Conservation (phyloP, 2,329 filamentous ascomycete genomes). For the Stachybotrys chlorohalonatus region DNA sequence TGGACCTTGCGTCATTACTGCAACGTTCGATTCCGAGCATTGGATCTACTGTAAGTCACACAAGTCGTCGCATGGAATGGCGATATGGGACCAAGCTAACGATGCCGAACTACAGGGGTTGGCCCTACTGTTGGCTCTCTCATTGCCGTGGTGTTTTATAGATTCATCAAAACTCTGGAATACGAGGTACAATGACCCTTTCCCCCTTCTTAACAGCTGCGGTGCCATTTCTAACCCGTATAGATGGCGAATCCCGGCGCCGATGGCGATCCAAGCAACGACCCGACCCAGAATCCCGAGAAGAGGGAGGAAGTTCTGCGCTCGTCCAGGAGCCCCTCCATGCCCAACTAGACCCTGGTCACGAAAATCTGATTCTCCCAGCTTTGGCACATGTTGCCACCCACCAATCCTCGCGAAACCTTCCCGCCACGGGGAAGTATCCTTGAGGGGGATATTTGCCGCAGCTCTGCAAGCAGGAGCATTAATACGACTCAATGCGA, state of each 20-base stretch:
- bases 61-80: neutral
- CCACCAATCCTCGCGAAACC: too few relatives aligned
- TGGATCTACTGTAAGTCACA: conserved; percentile 36
- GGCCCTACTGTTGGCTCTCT: conserved; percentile 23
- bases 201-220: too few relatives aligned
- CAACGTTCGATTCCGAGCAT: conserved; percentile 30
- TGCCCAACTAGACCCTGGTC: neutral
- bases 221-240: neutral
- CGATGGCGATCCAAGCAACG: conserved; percentile 32
- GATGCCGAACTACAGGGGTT: conserved; percentile 14
- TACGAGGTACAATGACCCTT: conserved; percentile 17
- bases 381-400: too few relatives aligned
- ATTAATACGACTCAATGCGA: neutral
- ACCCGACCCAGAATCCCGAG: conserved; percentile 33
- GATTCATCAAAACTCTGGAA: conserved; percentile 30
- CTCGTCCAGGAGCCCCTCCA: neutral
- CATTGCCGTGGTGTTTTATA: conserved; percentile 26
- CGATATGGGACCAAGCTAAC: neutral
- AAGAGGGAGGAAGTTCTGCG: conserved; percentile 20
- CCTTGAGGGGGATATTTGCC: too few relatives aligned
- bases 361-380: too few relatives aligned
- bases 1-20: conserved; percentile 34
- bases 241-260: conserved; percentile 37
- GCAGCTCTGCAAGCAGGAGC: neutral
- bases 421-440: too few relatives aligned